Evolutionary conservation across 352 stramenopile species (phyloP).

Genomic region (Globisporangium abappressorium): DNA sequence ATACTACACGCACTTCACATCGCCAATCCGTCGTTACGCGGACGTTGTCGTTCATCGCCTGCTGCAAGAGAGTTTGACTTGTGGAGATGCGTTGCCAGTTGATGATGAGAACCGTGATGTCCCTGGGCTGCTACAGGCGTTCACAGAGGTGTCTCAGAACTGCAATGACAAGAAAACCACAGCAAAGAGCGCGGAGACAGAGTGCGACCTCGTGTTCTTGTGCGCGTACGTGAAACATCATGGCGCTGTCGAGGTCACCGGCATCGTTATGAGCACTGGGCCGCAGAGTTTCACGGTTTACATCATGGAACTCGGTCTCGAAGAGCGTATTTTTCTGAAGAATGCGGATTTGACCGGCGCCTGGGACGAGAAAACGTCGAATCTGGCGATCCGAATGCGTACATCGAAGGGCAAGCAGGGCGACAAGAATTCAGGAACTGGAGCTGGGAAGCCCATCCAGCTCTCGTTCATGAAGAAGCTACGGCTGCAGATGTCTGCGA

Average conservation of each 20-base stretch:
- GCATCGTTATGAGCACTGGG: conserved; percentile 68
- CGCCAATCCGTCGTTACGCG: conserved; percentile 93
- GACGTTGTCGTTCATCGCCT: conserved; percentile 80
- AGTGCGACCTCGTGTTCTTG: conserved; percentile 78
- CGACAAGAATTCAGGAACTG: conserved; percentile 10
- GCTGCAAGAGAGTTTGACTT: conserved; percentile 48
- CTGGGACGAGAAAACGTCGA: conserved; percentile 51
- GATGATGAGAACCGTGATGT: conserved; percentile 15
- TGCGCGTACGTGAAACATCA: conserved; percentile 72
- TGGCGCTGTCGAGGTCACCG: conserved; percentile 56
- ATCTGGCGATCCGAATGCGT: conserved; percentile 32
- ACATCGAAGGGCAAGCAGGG: conserved; percentile 3
- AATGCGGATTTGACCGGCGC: conserved; percentile 35
- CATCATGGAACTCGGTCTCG: conserved; percentile 67
- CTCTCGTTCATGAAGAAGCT: conserved; percentile 67
- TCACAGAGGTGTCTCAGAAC: conserved; percentile 52
- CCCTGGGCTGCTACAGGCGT: conserved; percentile 34
- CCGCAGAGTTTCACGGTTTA: conserved; percentile 79
- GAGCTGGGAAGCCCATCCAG: conserved; percentile 25
- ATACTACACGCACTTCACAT: conserved; percentile 99
- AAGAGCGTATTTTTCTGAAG: conserved; percentile 61
- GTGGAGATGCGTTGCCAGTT: conserved; percentile 10
- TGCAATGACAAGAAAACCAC: conserved; percentile 88
- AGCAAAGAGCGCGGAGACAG: conserved; percentile 76
- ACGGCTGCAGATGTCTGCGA: conserved; percentile 59